A percentile compares a stretch with the other conserved stretches of the same genome.
Evolutionary conservation across 129 eudicot genomes (phyloP).

Genomic region (Pulicaria dysenterica): DNA sequence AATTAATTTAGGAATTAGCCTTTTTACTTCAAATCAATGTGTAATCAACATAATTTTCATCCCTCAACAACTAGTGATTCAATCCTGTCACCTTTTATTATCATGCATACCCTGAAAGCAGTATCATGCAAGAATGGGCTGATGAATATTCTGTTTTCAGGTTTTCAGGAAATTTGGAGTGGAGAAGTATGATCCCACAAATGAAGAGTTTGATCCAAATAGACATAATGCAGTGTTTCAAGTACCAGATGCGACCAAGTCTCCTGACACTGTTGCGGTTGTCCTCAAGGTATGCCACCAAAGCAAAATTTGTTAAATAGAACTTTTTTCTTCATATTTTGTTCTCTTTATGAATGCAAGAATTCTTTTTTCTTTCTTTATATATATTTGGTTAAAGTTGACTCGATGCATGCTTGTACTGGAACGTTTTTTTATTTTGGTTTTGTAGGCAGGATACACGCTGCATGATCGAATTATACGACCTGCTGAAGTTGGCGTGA

Average conservation of each 20-base stretch:
- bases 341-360: neutral
- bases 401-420: neutral
- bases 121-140: neutral
- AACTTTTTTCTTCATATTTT: neutral
- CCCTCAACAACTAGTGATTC: neutral
- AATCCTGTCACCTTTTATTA: neutral
- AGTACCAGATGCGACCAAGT: conserved; percentile 78
- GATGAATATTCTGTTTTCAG: conserved; percentile 38
- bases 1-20: neutral
- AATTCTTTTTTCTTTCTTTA: neutral
- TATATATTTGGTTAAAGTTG: neutral
- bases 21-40: neutral
- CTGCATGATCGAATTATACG: conserved; percentile 72
- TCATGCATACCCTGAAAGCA: too few relatives aligned
- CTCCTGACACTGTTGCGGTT: conserved; percentile 75
- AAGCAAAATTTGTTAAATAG: neutral
- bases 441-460: conserved; percentile 69
- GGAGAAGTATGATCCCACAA: conserved; percentile 71
- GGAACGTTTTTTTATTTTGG: neutral
- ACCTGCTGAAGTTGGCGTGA: conserved; percentile 95
- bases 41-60: neutral
- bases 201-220: conserved; percentile 90
- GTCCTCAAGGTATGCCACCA: conserved; percentile 69
- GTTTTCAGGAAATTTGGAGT: conserved; percentile 84
- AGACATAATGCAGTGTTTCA: conserved; percentile 90